Conservation (phyloP, 108 stramenopile species). For the Nannochloropsis salina region DNA sequence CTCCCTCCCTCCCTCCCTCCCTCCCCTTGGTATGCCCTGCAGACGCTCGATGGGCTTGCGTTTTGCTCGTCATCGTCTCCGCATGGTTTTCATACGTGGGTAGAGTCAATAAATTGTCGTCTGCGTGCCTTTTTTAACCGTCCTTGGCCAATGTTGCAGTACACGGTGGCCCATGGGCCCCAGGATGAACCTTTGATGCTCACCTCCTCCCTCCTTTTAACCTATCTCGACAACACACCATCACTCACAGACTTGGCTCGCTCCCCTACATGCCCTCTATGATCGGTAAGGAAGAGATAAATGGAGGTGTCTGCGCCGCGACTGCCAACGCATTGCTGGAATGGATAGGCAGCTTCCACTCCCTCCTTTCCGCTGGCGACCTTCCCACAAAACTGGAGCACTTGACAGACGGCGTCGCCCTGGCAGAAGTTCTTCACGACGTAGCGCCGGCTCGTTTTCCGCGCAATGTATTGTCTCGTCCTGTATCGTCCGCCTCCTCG, state of each 20-base stretch:
- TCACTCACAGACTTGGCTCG: not conserved
- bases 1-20: too few species aligned
- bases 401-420: not conserved
- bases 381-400: conserved; percentile 4
- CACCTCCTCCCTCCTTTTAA: too few species aligned
- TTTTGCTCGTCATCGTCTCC: too few species aligned
- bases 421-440: not conserved
- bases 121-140: too few species aligned
- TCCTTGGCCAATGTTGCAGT: too few species aligned
- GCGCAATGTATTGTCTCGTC: not conserved
- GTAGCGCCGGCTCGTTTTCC: conserved; percentile 7
- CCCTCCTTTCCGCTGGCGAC: not conserved
- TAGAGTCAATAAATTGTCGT: too few species aligned
- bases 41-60: too few species aligned
- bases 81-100: too few species aligned
- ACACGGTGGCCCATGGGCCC: too few species aligned
- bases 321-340: not conserved
- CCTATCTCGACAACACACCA: too few species aligned
- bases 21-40: too few species aligned
- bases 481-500: not conserved
- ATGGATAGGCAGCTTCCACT: not conserved
- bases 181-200: too few species aligned
- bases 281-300: not conserved
- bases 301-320: not conserved
- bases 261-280: not conserved